Evolutionary conservation across 139 green algal genomes (phyloP).

Genomic region (Tetraselmis chui): DNA sequence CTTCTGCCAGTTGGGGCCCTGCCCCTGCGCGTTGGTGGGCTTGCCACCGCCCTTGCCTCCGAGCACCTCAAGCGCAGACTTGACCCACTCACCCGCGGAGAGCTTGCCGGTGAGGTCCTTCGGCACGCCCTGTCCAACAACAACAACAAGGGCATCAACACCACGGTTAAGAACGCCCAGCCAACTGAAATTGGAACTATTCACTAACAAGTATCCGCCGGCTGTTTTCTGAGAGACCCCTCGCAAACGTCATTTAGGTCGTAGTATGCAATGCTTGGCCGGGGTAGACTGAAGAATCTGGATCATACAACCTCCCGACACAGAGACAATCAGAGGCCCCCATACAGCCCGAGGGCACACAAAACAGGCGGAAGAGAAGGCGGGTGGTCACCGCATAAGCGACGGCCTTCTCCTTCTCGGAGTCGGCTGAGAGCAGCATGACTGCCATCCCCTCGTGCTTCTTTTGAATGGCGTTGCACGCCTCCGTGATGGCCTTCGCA

Average conservation of each 20-base stretch:
- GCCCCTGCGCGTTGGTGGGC: slow-evolving; percentile 65
- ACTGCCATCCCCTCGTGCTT: slow-evolving; percentile 44
- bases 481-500: slow-evolving; percentile 60
- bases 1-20: slow-evolving; percentile 48
- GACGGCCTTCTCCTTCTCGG: slow-evolving; percentile 65
- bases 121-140: slow-evolving; percentile 66
- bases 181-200: slow-evolving; percentile 1
- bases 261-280: slow-evolving; percentile 6
- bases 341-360: no score
- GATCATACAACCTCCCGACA: no score
- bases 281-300: slow-evolving; percentile 1
- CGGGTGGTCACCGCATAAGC: slow-evolving; percentile 16
- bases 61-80: slow-evolving; percentile 36
- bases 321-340: no score
- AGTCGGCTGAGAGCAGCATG: slow-evolving; percentile 56
- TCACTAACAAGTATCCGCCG: slow-evolving; percentile 1
- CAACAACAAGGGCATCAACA: slow-evolving; percentile 1
- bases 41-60: slow-evolving; percentile 92
- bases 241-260: background rate
- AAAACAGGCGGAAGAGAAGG: no score
- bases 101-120: slow-evolving; percentile 48
- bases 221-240: background rate
- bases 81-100: slow-evolving; percentile 71
- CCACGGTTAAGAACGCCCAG: background rate
- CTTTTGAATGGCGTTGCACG: slow-evolving; percentile 47